Evolutionary conservation across 768 basidiomycete genomes (phyloP).

Genomic region (Boletus reticulatus): DNA sequence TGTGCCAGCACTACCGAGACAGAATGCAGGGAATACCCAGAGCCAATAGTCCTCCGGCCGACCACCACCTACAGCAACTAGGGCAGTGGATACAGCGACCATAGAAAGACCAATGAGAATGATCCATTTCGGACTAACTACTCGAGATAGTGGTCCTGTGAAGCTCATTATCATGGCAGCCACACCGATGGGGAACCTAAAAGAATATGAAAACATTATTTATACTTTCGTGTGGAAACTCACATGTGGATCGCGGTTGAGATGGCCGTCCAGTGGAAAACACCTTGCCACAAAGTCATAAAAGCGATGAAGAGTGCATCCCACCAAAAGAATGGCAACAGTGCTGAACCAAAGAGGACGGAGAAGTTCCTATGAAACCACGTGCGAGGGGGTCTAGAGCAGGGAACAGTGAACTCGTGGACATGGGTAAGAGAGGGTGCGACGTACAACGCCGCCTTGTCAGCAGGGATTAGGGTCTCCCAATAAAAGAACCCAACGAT

Average conservation of each 20-base stretch:
- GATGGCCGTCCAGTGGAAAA: slow-evolving; percentile 42
- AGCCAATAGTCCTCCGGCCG: slow-evolving; percentile 43
- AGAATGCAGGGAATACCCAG: slow-evolving; percentile 48
- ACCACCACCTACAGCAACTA: slow-evolving; percentile 44
- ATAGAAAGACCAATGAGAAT: slow-evolving; percentile 42
- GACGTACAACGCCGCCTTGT: slow-evolving; percentile 43
- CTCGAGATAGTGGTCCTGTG: slow-evolving; percentile 38
- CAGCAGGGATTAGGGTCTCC: slow-evolving; percentile 40
- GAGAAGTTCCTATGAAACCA: slow-evolving; percentile 44
- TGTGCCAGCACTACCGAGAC: slow-evolving; percentile 45
- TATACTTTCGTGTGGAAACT: slow-evolving; percentile 1
- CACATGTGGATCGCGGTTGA: slow-evolving; percentile 41
- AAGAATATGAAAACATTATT: neutral
- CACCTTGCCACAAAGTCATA: slow-evolving; percentile 40
- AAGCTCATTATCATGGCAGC: slow-evolving; percentile 37
- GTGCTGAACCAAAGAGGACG: slow-evolving; percentile 36
- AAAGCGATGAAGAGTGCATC: slow-evolving; percentile 32
- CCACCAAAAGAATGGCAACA: slow-evolving; percentile 46
- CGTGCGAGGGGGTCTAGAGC: slow-evolving; percentile 37
- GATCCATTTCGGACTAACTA: slow-evolving; percentile 42
- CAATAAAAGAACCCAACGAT: slow-evolving; percentile 47
- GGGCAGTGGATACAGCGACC: slow-evolving; percentile 36
- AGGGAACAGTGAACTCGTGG: neutral
- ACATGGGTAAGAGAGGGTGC: neutral
- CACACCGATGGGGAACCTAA: slow-evolving; percentile 42